Base-by-base conservation (phyloP, 2,329 filamentous ascomycete species). In the Cordyceps fumosorosea region DNA sequence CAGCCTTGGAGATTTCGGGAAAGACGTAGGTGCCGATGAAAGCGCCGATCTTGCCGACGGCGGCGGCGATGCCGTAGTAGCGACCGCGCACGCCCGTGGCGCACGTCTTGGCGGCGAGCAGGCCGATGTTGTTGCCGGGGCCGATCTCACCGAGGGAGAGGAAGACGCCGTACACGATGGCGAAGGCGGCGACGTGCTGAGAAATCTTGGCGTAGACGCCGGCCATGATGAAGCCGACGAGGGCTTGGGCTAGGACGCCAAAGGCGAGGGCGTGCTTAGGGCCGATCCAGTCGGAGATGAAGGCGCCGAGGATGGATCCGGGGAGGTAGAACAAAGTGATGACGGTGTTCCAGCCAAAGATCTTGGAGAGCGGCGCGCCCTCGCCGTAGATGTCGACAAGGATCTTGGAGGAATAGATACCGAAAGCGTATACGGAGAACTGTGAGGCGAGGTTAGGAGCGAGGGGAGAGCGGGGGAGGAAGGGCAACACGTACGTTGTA, bases 301-400 rank as follows among this genome's bases (percentile, higher is more conserved):
- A 89, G 0, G 90, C 89, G 22, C 93, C 93, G 6, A 89, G 75
- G 59, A 93, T 79, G 24, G 90, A 90, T 1, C 93, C 93, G 0
- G 91, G 92, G 56, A 96, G 82, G 74, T 96, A 96, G 75, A 96
- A 96, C 65, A 91, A 78, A 73, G 93, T 96, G 78, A 96, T 86
- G 47, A 96, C 82, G 0, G 89, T 91, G 71, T 91, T 92, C 91
- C 91, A 96, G 47, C 91, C 93, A 65, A 96, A 93, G 12, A 86
- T 77, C 65, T 88, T 89, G 70, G 90, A 93, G 1, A 96, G 78
- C 0, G 88, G 83, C 0, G 84, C 80, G 4, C 72, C 68, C 0
- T 79, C 69, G 11, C 84, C 83, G 52, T 88, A 85, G 29, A 91
- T 82, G 63, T 84, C 86, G 44, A 77, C 73, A 0, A 96, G 77